phyloP scores from a whole-genome alignment of 2,329 filamentous ascomycete species.

The Sarocladium oryzae region DNA sequence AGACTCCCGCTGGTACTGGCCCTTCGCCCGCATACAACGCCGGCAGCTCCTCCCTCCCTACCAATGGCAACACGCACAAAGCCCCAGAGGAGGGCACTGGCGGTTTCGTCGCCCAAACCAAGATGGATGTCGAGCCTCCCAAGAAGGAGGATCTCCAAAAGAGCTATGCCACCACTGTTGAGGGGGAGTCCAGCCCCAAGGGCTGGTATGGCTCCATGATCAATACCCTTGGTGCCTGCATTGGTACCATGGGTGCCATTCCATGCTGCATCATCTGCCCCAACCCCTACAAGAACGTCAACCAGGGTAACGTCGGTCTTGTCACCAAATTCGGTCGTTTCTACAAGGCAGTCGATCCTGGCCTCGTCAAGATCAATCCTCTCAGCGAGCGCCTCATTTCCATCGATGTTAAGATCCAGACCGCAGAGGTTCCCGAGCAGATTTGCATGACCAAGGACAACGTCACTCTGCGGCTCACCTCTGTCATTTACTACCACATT shows the following conservation, averaged over 20 bases:
- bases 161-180: conserved; percentile 62
- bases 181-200: conserved; percentile 61
- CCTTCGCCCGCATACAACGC: background rate
- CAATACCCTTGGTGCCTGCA: conserved; percentile 63
- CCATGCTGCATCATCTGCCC: conserved; percentile 90
- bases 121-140: conserved; percentile 73
- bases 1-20: background rate
- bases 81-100: conserved; percentile 19
- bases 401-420: conserved; percentile 99
- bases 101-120: conserved; percentile 44
- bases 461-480: conserved; percentile 86
- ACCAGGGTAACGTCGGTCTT: conserved; percentile 89
- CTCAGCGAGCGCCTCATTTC: conserved; percentile 84
- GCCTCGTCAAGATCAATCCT: conserved; percentile 95
- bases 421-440: conserved; percentile 92
- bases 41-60: conserved; percentile 3
- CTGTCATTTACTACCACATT: conserved; percentile 99
- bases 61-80: conserved; percentile 23
- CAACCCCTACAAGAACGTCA: conserved; percentile 90
- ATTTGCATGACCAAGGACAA: conserved; percentile 99
- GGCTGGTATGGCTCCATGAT: conserved; percentile 92
- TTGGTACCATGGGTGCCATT: conserved; percentile 78
- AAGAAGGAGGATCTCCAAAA: conserved; percentile 78
- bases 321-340: conserved; percentile 95
- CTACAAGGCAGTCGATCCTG: conserved; percentile 91